phyloP scores from a whole-genome alignment of 1,139 yeast genomes.

The Geotrichum bryndzae region DNA sequence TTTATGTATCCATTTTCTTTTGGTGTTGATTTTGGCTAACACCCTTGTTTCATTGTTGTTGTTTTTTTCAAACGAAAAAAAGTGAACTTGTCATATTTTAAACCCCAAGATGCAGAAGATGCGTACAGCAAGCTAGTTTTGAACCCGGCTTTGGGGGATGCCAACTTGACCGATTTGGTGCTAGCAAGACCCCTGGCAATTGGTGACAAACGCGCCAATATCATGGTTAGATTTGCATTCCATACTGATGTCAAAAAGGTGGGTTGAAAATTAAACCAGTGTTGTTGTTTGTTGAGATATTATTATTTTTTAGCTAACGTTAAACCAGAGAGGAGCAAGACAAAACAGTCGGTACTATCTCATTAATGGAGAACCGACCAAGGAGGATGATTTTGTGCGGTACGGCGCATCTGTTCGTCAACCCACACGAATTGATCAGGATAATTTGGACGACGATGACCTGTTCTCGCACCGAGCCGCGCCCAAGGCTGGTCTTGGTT shows the following conservation, averaged over 20 bases:
- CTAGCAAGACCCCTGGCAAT: conserved; percentile 36
- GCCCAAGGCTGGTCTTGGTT: background rate
- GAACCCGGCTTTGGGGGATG: background rate
- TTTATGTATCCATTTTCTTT: background rate
- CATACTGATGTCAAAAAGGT: conserved; percentile 50
- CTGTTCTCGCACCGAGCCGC: background rate
- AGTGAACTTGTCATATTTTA: conserved; percentile 13
- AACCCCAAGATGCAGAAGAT: conserved; percentile 16
- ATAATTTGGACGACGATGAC: background rate
- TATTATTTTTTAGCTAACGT: background rate
- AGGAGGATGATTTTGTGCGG: conserved; percentile 34
- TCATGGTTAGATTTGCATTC: conserved; percentile 45
- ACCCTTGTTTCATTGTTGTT: background rate
- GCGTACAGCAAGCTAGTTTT: conserved; percentile 1
- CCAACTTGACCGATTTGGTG: conserved; percentile 24
- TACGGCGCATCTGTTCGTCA: conserved; percentile 1
- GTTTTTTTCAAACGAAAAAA: conserved; percentile 1
- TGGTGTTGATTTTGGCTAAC: background rate
- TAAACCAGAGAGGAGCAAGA: conserved; percentile 44
- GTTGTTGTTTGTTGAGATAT: background rate
- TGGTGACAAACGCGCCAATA: conserved; percentile 40
- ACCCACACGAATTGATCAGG: background rate
- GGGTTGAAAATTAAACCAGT: background rate
- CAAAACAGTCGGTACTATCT: conserved; percentile 61
- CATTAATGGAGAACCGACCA: conserved; percentile 68